phyloP scores from a whole-genome alignment of 2,329 filamentous ascomycete species.

The Cladosporium sp. region DNA sequence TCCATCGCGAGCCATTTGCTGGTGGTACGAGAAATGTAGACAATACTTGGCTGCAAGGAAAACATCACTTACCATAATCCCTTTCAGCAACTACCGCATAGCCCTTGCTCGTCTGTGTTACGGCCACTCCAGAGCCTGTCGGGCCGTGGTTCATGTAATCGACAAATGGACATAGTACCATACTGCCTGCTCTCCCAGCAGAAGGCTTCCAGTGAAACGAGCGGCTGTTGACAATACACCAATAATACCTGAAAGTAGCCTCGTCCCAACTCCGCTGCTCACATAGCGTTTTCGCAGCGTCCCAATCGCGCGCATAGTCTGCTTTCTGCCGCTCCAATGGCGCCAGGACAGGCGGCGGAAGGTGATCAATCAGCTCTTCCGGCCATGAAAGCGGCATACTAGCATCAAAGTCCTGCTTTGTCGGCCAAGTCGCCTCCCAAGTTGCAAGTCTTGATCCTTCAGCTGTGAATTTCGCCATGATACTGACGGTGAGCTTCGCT shows the following conservation, averaged over 20 bases:
- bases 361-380: slow-evolving; percentile 34
- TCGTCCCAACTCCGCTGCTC: slow-evolving; percentile 25
- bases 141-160: slow-evolving; percentile 64
- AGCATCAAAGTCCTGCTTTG: slow-evolving; percentile 53
- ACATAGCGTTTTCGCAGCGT: slow-evolving; percentile 13
- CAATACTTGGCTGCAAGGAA: background rate
- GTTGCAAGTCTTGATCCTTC: background rate
- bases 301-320: slow-evolving; percentile 27
- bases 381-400: slow-evolving; percentile 57
- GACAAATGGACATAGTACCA: slow-evolving; percentile 67
- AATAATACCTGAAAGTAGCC: slow-evolving; percentile 50
- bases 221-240: slow-evolving; percentile 58
- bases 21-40: background rate
- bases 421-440: slow-evolving; percentile 52
- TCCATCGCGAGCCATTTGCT: background rate
- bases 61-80: slow-evolving; percentile 41
- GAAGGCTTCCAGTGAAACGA: slow-evolving; percentile 55
- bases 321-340: slow-evolving; percentile 27
- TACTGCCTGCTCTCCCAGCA: slow-evolving; percentile 52
- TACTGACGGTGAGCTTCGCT: slow-evolving; percentile 60
- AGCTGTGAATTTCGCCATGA: slow-evolving; percentile 17
- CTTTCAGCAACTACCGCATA: slow-evolving; percentile 54
- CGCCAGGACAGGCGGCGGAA: slow-evolving; percentile 35
- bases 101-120: slow-evolving; percentile 46
- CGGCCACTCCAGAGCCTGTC: slow-evolving; percentile 45